A percentile compares a stretch with the other conserved stretches of the same genome.
Conservation (phyloP, 2,329 filamentous ascomycete species). For the Fusarium annulatum region DNA sequence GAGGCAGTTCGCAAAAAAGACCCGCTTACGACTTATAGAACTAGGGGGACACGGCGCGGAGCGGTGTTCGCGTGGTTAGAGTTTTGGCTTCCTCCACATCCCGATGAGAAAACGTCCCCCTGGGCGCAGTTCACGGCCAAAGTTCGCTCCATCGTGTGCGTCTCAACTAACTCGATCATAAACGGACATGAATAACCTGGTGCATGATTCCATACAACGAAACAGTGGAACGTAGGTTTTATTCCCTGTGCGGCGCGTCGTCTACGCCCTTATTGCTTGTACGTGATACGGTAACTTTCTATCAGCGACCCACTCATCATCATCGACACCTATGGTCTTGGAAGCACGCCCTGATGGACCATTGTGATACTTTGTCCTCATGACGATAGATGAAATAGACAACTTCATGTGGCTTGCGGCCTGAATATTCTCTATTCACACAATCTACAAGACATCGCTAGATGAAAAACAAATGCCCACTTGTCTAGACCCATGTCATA, state of each 20-base stretch:
- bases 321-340: no score
- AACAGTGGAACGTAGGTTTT: neutral
- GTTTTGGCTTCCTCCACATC: no score
- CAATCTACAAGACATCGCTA: neutral
- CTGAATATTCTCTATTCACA: rapidly evolving
- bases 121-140: no score
- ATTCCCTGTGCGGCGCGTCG: no score
- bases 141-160: no score
- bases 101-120: no score
- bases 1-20: neutral
- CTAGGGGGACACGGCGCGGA: no score
- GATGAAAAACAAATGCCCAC: neutral
- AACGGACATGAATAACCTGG: neutral
- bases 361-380: neutral
- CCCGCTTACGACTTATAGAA: neutral
- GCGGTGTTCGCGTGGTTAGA: no score
- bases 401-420: rapidly evolving
- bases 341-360: neutral
- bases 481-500: neutral
- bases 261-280: neutral
- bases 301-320: neutral
- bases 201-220: neutral
- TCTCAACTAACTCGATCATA: no score
- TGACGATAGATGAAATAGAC: rapidly evolving
- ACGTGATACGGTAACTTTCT: neutral